Percentiles rank a stretch among this genome's conserved stretches.
Conservation (phyloP, 257 asterid genomes). For the Penstemon eatonii region DNA sequence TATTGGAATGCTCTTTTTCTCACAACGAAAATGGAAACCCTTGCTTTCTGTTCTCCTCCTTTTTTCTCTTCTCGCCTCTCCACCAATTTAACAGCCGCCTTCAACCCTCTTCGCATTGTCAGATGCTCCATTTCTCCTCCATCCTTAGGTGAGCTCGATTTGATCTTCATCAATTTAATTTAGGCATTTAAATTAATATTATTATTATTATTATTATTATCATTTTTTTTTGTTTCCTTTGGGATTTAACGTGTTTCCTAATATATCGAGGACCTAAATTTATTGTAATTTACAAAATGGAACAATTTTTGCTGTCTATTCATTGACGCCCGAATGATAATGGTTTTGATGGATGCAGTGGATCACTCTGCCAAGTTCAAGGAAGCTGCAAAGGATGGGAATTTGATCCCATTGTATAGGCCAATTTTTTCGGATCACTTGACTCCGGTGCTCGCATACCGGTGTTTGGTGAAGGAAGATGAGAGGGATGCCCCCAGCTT, state of each 20-base stretch:
- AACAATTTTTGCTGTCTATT: conserved; percentile 5
- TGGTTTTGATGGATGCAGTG: conserved; percentile 40
- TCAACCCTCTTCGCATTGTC: background rate
- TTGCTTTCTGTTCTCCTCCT: background rate
- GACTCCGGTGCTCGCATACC: conserved; percentile 56
- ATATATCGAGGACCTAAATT: too few relatives aligned
- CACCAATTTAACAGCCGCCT: background rate
- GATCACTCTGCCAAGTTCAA: conserved; percentile 74
- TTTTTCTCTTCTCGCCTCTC: background rate
- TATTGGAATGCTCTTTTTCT: too few relatives aligned
- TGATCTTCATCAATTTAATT: too few relatives aligned
- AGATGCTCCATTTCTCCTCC: background rate
- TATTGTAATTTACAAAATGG: too few relatives aligned
- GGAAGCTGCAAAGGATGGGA: conserved; percentile 60
- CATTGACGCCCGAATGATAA: conserved; percentile 8
- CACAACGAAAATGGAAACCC: background rate
- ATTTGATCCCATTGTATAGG: conserved; percentile 49
- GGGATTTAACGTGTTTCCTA: too few relatives aligned
- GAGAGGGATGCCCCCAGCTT: conserved; percentile 98
- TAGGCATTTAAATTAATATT: too few relatives aligned
- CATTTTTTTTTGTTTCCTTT: too few relatives aligned
- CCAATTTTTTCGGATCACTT: conserved; percentile 51
- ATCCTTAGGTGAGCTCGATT: background rate
- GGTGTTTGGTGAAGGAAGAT: conserved; percentile 64
- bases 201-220: too few relatives aligned